Base-by-base conservation (phyloP, 2,329 filamentous ascomycete genomes). In the Monilinia aucupariae region DNA sequence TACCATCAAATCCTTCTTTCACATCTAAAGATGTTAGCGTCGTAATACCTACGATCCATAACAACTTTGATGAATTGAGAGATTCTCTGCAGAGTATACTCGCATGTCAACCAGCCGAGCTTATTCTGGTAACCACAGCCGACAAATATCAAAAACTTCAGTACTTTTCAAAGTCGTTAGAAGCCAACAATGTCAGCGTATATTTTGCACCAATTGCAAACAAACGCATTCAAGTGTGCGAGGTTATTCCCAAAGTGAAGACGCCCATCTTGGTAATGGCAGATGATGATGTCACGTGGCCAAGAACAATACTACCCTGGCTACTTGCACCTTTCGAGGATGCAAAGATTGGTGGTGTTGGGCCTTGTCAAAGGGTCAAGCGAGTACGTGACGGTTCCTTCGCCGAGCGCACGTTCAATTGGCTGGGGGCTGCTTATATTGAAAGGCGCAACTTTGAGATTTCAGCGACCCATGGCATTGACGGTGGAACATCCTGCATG, bases 371-470 rank as follows among this genome's bases (percentile, higher is more conserved):
- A 78, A 82, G 91, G 66, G 84, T 97, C 67, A 73, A 88, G 91
- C 66, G 85, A 86, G 68, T 82, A 83, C 72, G 79, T 79, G 52
- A 80, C 78, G 64, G 83, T 1, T 84, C 84, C 48, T 78, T 85
- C 72, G 79, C 79, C 32, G 83, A 84, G 49, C 83, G 83, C 58
- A 79, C 90, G 67, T 97, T 87, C 86, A 92, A 92, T 73, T 97
- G 93, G 81, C 82, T 97, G 25, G 92, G 92, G 7, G 90, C 92
- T 27, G 86, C 92, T 59, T 97, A 97, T 76, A 88, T 97, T 66
- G 90, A 96, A 76, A 86, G 93, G 64, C 87, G 93, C 66, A 97
- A 97, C 77, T 97, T 97, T 74, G 93, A 97, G 76, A 96, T 96
- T 74, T 96, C 92, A 54, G 92, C 93, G 39, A 97, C 92, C 61